Evolutionary conservation across 202 grass and related monocot genomes (phyloP), one percentile per base, ranked within the genome.

Genomic region (Tripidium arundinaceum): DNA sequence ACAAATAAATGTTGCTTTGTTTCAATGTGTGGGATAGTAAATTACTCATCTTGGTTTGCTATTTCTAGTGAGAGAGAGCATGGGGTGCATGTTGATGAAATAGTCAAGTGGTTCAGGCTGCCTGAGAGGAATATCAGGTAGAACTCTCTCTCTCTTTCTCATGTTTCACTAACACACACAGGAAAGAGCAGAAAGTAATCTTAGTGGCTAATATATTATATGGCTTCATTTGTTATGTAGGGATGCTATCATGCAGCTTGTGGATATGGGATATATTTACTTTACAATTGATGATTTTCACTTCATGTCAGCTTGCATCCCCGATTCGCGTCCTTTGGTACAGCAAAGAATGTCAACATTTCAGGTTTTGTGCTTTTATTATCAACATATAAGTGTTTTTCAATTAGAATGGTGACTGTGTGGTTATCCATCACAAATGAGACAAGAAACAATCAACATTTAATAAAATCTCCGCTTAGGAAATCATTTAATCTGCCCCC

Each of bases 81-180:
- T 11, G 96, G 96, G 4, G 83, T 99, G 62, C 96, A 99, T 73
- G 12, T 91, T 11, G 87, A 96, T 74, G 92, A 99, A 91, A 82
- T n/a, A n/a, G n/a, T n/a, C n/a, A n/a, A n/a, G n/a, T n/a, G 13
- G n/a, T n/a, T 96, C 29, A 82, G 52, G 31, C 42, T 91, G 29
- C 65, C 92, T 8, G 55, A 21, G 43, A 27, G 8, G 16, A 95
- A 95, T 64, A 85, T 95, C 60, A 82, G 39, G 91, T 80, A 47
- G 14, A 29, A 0, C 43, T 70, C 45, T 38, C n/a, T n/a, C n/a
- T n/a, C 49, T 70, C 80, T 57, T 37, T n/a, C n/a, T n/a, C n/a
- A 15, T 47, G 3, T 71, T 47, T 47, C 8, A 47, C 40, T 28
- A 46, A 25, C 34, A 9, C 12, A 43, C 22, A 42, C 1, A 28